These are phyloP conservation scores for Sodiomyces alkalinus DNA, from an alignment of 2,329 filamentous ascomycete genomes.

Conservation along the genomic window DNA sequence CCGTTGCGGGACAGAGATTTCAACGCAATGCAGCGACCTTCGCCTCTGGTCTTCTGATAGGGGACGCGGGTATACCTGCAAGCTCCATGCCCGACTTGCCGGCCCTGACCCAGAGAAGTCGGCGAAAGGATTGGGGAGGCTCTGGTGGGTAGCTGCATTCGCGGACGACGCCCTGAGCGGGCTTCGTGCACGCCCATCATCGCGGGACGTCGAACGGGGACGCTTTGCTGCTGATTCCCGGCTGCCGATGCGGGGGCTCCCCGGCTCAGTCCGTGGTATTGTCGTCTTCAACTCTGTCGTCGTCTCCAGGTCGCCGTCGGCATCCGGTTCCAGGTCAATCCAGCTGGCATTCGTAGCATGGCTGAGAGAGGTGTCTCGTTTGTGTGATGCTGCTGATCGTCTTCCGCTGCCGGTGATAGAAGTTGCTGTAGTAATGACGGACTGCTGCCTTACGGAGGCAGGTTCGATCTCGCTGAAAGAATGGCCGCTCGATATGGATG, in stretches of 20 bases:
- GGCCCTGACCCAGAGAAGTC: slow-evolving; percentile 6
- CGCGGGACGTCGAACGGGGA: neutral
- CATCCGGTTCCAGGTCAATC: slow-evolving; percentile 10
- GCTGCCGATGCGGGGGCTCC: too few species aligned
- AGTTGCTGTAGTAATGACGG: slow-evolving; percentile 23
- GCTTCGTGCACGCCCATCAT: neutral
- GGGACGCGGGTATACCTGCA: slow-evolving; percentile 2
- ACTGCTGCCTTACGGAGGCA: slow-evolving; percentile 18
- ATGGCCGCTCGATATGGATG: slow-evolving; percentile 17
- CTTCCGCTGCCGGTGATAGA: slow-evolving; percentile 22
- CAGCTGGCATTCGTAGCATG: slow-evolving; percentile 7
- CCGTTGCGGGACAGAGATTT: slow-evolving; percentile 7
- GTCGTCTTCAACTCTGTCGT: neutral
- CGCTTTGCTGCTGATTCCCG: neutral
- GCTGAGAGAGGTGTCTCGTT: slow-evolving; percentile 4
- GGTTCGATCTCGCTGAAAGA: slow-evolving; percentile 20
- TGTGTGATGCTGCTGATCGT: slow-evolving; percentile 12
- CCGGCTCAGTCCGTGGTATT: too few species aligned
- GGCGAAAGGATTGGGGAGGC: slow-evolving; percentile 6
- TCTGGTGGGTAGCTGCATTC: slow-evolving; percentile 3
- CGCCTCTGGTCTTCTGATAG: slow-evolving; percentile 2
- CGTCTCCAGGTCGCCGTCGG: slow-evolving; percentile 1
- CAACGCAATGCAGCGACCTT: slow-evolving; percentile 4
- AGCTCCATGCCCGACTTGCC: slow-evolving; percentile 6
- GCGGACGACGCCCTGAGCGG: neutral